phyloP scores from a whole-genome alignment of 1,284 basidiomycete species.

The Boletus coffeatus region DNA sequence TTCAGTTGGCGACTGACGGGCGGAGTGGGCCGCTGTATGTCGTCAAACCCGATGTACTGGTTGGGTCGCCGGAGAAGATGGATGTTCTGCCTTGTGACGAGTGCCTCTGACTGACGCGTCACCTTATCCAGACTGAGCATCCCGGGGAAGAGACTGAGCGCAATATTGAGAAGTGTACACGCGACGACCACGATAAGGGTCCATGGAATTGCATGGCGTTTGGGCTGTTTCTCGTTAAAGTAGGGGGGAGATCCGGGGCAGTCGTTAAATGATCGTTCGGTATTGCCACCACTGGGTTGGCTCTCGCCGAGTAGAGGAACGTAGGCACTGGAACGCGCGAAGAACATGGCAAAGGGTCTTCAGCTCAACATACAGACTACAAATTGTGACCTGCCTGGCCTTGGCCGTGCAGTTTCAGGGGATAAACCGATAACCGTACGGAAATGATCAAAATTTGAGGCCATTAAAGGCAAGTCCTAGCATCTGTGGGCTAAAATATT shows the following conservation, averaged over 20 bases:
- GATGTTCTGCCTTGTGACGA: slow-evolving; percentile 14
- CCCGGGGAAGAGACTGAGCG: slow-evolving; percentile 10
- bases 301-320: slow-evolving; percentile 2
- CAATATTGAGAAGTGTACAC: slow-evolving; percentile 14
- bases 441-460: not conserved
- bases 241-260: not conserved
- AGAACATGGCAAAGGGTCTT: not conserved
- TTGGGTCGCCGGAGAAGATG: slow-evolving; percentile 13
- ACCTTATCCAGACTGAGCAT: not conserved
- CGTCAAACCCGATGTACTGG: slow-evolving; percentile 17
- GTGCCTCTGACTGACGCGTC: not conserved
- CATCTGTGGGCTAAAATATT: too few relatives aligned
- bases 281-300: not conserved
- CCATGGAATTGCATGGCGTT: slow-evolving; percentile 7
- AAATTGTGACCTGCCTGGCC: not conserved
- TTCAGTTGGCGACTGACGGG: slow-evolving; percentile 7
- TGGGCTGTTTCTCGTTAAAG: slow-evolving; percentile 2
- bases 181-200: slow-evolving; percentile 10
- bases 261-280: slow-evolving; percentile 2
- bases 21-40: slow-evolving; percentile 9
- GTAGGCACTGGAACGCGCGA: slow-evolving; percentile 6
- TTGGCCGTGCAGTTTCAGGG: not conserved
- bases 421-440: not conserved
- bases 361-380: not conserved
- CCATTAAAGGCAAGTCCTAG: too few relatives aligned